These are phyloP conservation scores for Keithomyces neogunnii DNA, from an alignment of 2,329 filamentous ascomycete genomes.

Conservation along the genomic window DNA sequence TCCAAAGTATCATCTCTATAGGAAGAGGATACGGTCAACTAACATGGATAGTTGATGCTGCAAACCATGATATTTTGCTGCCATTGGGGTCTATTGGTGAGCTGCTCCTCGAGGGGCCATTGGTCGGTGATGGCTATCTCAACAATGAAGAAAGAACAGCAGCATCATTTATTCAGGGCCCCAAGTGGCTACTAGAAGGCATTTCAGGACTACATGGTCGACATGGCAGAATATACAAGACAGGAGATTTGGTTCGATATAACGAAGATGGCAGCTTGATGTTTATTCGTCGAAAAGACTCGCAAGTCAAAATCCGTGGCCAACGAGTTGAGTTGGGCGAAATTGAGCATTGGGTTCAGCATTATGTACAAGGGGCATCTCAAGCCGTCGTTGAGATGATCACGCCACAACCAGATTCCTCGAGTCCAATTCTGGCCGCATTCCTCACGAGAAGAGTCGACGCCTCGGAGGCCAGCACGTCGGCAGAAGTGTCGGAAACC, in stretches of 20 bases:
- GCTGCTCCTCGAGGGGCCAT: too few species aligned
- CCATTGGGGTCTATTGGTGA: too few species aligned
- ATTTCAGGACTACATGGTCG: not conserved
- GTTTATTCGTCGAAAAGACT: constrained; percentile 15
- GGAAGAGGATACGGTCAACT: too few species aligned
- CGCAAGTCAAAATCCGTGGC: constrained; percentile 19
- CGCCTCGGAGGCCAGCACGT: not conserved
- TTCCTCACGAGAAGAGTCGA: not conserved
- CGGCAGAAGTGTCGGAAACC: not conserved
- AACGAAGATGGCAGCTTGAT: not conserved
- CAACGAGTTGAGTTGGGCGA: constrained; percentile 19
- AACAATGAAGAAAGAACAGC: too few species aligned
- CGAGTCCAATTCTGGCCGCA: not conserved
- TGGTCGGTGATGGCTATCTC: too few species aligned
- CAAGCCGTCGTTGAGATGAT: not conserved
- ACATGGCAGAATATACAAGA: not conserved
- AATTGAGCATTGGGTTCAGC: constrained; percentile 11
- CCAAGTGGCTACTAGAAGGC: too few species aligned
- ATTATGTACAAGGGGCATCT: not conserved
- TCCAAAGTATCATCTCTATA: too few species aligned
- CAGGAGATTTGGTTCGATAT: not conserved
- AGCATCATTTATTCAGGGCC: too few species aligned
- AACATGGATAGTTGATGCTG: too few species aligned
- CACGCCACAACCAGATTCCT: not conserved
- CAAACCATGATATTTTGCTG: too few species aligned